These are phyloP conservation scores for Tothia fuscella DNA, from an alignment of 2,329 filamentous ascomycete species.

Conservation along the genomic window DNA sequence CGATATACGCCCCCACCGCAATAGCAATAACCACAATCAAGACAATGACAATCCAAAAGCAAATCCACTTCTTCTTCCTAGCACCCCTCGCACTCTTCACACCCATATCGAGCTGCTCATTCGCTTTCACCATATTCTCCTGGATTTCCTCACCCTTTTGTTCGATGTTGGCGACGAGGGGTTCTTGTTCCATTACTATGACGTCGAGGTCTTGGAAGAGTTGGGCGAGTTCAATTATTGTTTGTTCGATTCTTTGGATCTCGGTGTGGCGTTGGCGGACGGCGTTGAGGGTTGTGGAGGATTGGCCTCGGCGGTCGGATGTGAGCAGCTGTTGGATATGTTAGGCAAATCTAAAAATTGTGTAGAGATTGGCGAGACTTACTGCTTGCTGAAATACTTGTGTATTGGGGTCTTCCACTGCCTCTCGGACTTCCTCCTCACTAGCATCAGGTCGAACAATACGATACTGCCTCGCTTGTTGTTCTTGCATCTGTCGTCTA, in stretches of 20 bases:
- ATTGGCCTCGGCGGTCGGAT: conserved; percentile 69
- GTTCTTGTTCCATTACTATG: conserved; percentile 77
- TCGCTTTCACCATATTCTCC: conserved; percentile 74
- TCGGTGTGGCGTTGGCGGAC: conserved; percentile 75
- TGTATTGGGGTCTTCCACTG: conserved; percentile 59
- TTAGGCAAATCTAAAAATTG: conserved; percentile 1
- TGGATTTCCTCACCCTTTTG: conserved; percentile 76
- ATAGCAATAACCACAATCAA: conserved; percentile 10
- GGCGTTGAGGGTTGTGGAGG: conserved; percentile 64
- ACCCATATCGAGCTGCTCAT: conserved; percentile 69
- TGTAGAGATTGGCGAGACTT: conserved; percentile 16
- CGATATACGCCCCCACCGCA: conserved; percentile 8
- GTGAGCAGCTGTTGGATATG: conserved; percentile 48
- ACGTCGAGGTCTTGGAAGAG: conserved; percentile 85
- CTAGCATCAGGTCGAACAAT: conserved; percentile 76
- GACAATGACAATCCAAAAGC: conserved; percentile 11
- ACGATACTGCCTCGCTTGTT: conserved; percentile 79
- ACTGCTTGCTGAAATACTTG: conserved; percentile 80
- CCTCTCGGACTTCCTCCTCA: conserved; percentile 64
- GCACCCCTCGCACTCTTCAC: conserved; percentile 58
- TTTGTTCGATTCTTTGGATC: conserved; percentile 82
- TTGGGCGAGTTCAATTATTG: conserved; percentile 77
- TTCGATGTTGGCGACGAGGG: conserved; percentile 68
- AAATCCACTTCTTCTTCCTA: conserved; percentile 14
- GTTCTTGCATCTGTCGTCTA: conserved; percentile 66